A percentile compares a stretch with the other conserved stretches of the same genome.
Conservation (phyloP, 2,329 filamentous ascomycete genomes). For the Fusarium nematophilum region DNA sequence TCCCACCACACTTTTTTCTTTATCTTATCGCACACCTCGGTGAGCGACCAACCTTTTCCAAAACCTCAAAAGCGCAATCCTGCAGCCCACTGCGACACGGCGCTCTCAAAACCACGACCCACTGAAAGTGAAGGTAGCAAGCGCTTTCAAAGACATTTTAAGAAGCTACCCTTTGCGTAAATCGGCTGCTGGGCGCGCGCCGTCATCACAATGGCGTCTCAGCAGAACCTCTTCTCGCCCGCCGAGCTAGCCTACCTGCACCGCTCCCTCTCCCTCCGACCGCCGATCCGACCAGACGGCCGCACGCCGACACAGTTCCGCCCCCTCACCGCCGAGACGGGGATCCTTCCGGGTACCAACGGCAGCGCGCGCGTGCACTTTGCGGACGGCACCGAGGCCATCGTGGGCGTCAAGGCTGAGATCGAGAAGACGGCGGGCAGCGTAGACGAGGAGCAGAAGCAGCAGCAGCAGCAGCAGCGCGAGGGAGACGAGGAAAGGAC, state of each 20-base stretch:
- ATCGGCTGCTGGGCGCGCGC: neutral
- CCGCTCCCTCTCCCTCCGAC: conserved; percentile 81
- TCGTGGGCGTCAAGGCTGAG: conserved; percentile 95
- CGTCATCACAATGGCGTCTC: conserved; percentile 67
- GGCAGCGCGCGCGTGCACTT: conserved; percentile 95
- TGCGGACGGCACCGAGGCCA: conserved; percentile 93
- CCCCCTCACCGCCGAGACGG: conserved; percentile 88
- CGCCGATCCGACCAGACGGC: conserved; percentile 90
- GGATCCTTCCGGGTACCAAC: conserved; percentile 88
- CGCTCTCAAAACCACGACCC: neutral
- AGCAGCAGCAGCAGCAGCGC: too few species aligned
- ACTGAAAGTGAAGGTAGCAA: neutral
- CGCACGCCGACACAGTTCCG: conserved; percentile 88
- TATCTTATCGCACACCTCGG: conserved; percentile 51
- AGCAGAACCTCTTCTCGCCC: conserved; percentile 84
- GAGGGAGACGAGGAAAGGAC: conserved; percentile 54
- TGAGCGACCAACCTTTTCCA: conserved; percentile 42
- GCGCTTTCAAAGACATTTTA: neutral
- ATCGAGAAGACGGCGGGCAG: conserved; percentile 75
- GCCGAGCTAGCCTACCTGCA: conserved; percentile 97
- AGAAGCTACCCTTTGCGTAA: neutral
- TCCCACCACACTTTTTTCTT: conserved; percentile 36
- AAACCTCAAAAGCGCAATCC: conserved; percentile 29
- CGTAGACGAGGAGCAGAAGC: conserved; percentile 43
- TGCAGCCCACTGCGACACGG: conserved; percentile 28